These are phyloP conservation scores for Echinochloa phyllopogon DNA, from an alignment of 176 grass and related monocot species.

Conservation along the genomic window DNA sequence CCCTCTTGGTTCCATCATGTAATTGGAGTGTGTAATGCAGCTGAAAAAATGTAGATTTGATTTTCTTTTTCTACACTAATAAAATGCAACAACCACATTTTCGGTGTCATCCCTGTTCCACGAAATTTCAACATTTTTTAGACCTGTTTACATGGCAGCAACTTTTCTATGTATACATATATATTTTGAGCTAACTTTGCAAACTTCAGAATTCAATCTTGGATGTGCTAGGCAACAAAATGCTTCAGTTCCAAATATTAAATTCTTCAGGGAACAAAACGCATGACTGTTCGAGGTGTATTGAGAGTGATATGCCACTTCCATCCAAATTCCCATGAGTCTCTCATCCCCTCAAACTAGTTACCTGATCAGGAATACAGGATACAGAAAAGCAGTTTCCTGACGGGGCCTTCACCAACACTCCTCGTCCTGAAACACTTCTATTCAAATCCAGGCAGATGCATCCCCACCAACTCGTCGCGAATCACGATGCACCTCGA, in stretches of 20 bases:
- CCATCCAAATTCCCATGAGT: not conserved
- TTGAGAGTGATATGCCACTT: not conserved
- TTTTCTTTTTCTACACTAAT: not conserved
- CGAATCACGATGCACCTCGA: not conserved
- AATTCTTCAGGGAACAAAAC: not conserved
- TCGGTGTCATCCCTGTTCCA: not conserved
- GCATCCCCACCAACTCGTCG: constrained; percentile 34
- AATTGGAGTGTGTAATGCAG: not conserved
- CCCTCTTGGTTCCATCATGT: constrained; percentile 20
- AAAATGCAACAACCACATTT: not conserved
- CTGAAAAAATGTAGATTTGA: not conserved
- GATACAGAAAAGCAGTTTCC: constrained; percentile 11
- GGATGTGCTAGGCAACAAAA: not conserved
- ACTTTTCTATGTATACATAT: not conserved
- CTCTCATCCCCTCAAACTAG: not conserved
- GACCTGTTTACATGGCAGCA: not conserved
- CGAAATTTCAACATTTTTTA: not conserved
- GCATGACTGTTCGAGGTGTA: not conserved
- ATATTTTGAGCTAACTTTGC: not conserved
- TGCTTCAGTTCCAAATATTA: not conserved
- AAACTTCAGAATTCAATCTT: not conserved
- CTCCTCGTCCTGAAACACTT: constrained; percentile 27
- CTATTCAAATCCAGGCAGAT: constrained; percentile 27
- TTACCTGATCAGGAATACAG: not conserved
- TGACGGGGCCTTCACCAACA: constrained; percentile 32